These are phyloP conservation scores for Gaillardinia entomophila DNA, from an alignment of 805 yeast species.

Conservation along the genomic window DNA sequence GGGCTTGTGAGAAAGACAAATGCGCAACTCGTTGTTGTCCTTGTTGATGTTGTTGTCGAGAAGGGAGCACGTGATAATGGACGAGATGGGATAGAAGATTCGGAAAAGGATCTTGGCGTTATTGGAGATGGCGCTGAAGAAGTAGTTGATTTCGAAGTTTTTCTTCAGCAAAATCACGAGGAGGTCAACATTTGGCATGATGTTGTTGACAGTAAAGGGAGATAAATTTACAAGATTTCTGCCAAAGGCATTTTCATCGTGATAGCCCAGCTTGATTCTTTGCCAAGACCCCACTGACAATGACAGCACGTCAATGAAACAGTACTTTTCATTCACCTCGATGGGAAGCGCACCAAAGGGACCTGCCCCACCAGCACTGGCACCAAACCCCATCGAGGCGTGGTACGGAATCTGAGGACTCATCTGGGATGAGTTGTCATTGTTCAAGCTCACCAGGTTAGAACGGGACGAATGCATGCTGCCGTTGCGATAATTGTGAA, in stretches of 20 bases:
- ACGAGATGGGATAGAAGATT: conserved; percentile 61
- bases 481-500: not conserved
- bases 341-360: conserved; percentile 32
- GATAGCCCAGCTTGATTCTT: conserved; percentile 61
- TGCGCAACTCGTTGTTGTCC: conserved; percentile 42
- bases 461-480: conserved; percentile 18
- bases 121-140: conserved; percentile 68
- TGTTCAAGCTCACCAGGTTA: conserved; percentile 11
- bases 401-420: not conserved
- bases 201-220: conserved; percentile 56
- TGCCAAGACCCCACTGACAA: conserved; percentile 80
- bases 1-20: conserved; percentile 55
- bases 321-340: conserved; percentile 58
- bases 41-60: conserved; percentile 39
- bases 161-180: conserved; percentile 66
- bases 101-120: conserved; percentile 64
- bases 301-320: conserved; percentile 61
- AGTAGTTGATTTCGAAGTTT: conserved; percentile 69
- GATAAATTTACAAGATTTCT: conserved; percentile 54
- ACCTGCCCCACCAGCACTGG: too few species aligned
- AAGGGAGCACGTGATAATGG: conserved; percentile 56
- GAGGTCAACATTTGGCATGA: conserved; percentile 66
- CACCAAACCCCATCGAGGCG: not conserved
- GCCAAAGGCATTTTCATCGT: conserved; percentile 33
- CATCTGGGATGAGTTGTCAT: not conserved